Conservation (phyloP, 306 rosid genomes). For the Spatholobus suberectus region DNA sequence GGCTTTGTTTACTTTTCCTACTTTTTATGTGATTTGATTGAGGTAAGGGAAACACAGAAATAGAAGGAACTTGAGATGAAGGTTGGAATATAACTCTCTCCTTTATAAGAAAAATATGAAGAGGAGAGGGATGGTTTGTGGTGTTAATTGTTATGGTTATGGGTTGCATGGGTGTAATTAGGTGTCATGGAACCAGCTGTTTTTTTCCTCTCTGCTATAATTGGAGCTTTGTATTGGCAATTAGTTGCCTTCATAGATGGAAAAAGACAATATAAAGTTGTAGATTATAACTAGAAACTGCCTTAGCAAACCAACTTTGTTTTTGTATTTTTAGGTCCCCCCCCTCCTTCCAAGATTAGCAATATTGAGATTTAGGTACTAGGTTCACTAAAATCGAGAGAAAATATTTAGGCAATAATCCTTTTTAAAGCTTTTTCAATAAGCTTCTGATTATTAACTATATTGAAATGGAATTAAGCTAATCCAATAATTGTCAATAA, state of each 20-base stretch:
- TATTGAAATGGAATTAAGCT: not conserved
- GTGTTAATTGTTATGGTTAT: conserved; percentile 14
- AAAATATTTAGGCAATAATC: not conserved
- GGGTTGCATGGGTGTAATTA: conserved; percentile 45
- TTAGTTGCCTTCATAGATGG: conserved; percentile 25
- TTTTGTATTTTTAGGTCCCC: not conserved
- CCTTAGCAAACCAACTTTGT: not conserved
- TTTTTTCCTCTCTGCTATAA: not conserved
- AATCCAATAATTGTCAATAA: not conserved
- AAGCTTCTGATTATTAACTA: not conserved
- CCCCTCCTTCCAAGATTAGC: not conserved
- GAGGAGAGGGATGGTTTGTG: conserved; percentile 1
- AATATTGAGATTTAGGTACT: not conserved
- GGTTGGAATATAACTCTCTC: conserved; percentile 10
- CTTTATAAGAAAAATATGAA: conserved; percentile 8
- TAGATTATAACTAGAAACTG: conserved; percentile 13
- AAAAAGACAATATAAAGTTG: not conserved
- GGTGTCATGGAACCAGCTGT: conserved; percentile 33
- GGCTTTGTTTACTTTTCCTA: not conserved
- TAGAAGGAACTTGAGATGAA: conserved; percentile 12
- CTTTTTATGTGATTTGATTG: conserved; percentile 23
- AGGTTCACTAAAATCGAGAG: not conserved
- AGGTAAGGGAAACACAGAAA: not conserved
- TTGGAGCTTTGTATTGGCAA: conserved; percentile 22
- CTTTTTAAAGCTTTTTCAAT: not conserved